These are phyloP conservation scores for Penicillium dipodomyicola DNA, from an alignment of 495 filamentous ascomycete genomes.

Conservation along the genomic window DNA sequence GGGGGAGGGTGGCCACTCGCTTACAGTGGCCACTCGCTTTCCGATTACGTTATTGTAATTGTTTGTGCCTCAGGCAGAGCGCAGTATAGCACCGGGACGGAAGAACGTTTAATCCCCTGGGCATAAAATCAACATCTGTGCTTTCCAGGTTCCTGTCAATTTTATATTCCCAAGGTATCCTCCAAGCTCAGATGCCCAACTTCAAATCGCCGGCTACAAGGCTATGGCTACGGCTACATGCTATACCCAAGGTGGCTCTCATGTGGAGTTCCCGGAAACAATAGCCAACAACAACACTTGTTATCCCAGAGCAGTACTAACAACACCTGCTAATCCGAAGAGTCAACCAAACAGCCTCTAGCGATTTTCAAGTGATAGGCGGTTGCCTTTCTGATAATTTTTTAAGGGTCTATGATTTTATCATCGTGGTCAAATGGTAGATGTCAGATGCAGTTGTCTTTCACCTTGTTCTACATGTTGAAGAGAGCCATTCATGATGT, in stretches of 20 bases:
- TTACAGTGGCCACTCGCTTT: no score
- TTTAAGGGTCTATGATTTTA: neutral
- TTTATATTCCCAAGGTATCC: neutral
- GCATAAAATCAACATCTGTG: neutral
- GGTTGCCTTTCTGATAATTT: neutral
- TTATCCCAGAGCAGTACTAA: neutral
- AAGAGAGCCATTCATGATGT: neutral
- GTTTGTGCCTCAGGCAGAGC: no score
- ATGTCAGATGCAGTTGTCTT: neutral
- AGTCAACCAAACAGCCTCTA: neutral
- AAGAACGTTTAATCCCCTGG: neutral
- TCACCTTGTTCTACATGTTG: neutral
- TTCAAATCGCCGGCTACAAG: neutral
- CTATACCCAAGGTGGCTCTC: neutral
- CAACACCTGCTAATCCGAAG: neutral
- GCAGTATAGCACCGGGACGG: neutral
- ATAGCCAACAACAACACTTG: neutral
- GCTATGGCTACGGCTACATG: no score
- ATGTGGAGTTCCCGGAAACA: neutral
- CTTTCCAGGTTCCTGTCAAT: no score
- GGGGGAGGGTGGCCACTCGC: no score
- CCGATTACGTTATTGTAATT: no score
- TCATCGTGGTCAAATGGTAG: no score
- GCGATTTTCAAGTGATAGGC: neutral
- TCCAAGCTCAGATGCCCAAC: neutral